These are phyloP conservation scores for Pythium brachiatum DNA, from an alignment of 352 stramenopile genomes.

Conservation along the genomic window DNA sequence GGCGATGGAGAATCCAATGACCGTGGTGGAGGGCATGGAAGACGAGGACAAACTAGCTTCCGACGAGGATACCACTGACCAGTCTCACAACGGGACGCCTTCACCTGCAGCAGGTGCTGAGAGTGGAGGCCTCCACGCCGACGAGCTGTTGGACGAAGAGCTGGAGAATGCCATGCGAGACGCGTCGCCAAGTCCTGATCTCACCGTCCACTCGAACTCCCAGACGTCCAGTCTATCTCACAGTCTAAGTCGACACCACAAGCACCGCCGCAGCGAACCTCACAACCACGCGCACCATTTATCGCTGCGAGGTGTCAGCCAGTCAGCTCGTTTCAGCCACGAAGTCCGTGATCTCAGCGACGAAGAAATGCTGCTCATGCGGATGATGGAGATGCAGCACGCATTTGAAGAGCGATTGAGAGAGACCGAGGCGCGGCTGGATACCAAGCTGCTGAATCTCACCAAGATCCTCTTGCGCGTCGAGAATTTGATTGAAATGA, in stretches of 20 bases:
- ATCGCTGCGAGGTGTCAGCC: not conserved
- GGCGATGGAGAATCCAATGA: too few relatives aligned
- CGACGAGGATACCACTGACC: not conserved
- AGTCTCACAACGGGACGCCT: too few relatives aligned
- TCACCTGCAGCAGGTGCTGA: too few relatives aligned
- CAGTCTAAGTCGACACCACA: conserved; percentile 1
- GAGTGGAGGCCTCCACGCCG: not conserved
- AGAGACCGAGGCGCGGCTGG: conserved; percentile 65
- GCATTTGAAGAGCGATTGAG: conserved; percentile 52
- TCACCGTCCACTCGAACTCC: not conserved
- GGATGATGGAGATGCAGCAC: conserved; percentile 57
- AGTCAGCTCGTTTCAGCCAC: not conserved
- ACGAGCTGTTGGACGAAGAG: conserved; percentile 5
- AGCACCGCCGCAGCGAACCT: conserved; percentile 1
- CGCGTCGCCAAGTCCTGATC: not conserved
- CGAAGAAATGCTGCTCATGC: conserved; percentile 46
- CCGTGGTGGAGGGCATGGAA: not conserved
- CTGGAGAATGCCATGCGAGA: not conserved
- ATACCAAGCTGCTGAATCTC: conserved; percentile 63
- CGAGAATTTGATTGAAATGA: conserved; percentile 52
- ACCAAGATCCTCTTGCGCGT: conserved; percentile 69
- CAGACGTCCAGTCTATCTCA: not conserved
- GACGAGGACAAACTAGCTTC: not conserved
- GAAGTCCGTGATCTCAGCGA: conserved; percentile 9
- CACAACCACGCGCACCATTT: not conserved